Percentiles rank a stretch among this genome's conserved stretches.
These are phyloP conservation scores for Rehmannia glutinosa DNA, from an alignment of 257 asterid genomes.

Conservation along the genomic window DNA sequence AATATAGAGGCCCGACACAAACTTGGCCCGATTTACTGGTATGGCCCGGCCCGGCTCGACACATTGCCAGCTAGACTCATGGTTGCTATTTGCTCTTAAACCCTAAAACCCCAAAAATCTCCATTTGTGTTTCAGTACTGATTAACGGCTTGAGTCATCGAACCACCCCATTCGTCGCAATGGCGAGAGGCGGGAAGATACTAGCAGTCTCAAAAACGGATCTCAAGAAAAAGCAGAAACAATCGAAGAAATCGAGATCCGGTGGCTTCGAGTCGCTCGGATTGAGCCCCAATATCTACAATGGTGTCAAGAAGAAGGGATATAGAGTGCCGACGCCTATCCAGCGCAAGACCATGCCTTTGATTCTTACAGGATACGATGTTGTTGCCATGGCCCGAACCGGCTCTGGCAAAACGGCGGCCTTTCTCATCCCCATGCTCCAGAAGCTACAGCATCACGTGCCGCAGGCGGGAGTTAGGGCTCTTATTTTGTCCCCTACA, in stretches of 20 bases:
- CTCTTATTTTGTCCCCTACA: slow-evolving; percentile 83
- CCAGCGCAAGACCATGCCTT: slow-evolving; percentile 89
- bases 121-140: neutral
- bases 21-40: no score
- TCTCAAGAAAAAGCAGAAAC: slow-evolving; percentile 42
- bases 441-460: slow-evolving; percentile 84
- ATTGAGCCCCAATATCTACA: slow-evolving; percentile 52
- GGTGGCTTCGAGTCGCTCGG: slow-evolving; percentile 90
- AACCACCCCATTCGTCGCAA: neutral
- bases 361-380: slow-evolving; percentile 66
- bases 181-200: slow-evolving; percentile 26
- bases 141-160: slow-evolving; percentile 7
- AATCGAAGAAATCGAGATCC: slow-evolving; percentile 73
- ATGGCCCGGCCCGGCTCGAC: no score
- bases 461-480: slow-evolving; percentile 90
- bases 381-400: slow-evolving; percentile 99
- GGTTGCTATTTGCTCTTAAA: no score
- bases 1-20: no score
- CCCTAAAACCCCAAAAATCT: slow-evolving; percentile 24
- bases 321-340: slow-evolving; percentile 93
- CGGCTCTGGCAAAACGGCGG: slow-evolving; percentile 95
- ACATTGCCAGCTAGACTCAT: no score
- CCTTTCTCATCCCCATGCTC: slow-evolving; percentile 88
- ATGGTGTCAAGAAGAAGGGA: slow-evolving; percentile 81
- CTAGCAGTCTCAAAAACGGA: slow-evolving; percentile 62